A percentile compares a stretch with the other conserved stretches of the same genome.
Conservation (phyloP, 345 rosid species). For the Raphanus sativus region DNA sequence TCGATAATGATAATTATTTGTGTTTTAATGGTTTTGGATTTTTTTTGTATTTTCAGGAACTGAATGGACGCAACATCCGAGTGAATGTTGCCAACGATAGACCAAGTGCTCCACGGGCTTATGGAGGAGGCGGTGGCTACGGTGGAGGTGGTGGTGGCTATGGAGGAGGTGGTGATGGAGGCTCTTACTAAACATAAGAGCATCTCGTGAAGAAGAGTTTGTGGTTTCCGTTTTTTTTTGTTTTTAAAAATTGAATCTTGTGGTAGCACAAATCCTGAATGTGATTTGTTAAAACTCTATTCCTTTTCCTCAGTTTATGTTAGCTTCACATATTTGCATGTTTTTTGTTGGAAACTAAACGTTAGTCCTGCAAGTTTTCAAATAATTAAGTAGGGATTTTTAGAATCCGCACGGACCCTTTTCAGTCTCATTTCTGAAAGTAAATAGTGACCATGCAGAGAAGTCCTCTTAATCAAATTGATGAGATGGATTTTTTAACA, state of each 20-base stretch:
- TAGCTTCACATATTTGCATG: slow-evolving; percentile 3
- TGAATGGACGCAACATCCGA: slow-evolving; percentile 60
- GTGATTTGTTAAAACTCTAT: slow-evolving; percentile 20
- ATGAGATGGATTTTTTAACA: too few species aligned
- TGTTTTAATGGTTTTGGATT: background rate
- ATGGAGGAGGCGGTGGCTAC: slow-evolving; percentile 22
- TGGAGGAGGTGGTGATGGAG: slow-evolving; percentile 18
- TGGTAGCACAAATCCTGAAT: slow-evolving; percentile 25
- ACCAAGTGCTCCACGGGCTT: slow-evolving; percentile 38
- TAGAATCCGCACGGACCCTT: too few species aligned
- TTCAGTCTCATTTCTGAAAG: too few species aligned
- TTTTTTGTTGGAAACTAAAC: too few species aligned
- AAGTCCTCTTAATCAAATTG: too few species aligned
- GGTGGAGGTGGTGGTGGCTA: slow-evolving; percentile 25
- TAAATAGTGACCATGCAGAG: too few species aligned
- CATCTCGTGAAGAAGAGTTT: background rate
- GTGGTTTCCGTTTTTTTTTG: slow-evolving; percentile 16
- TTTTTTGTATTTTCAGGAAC: slow-evolving; percentile 44
- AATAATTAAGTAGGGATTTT: too few species aligned
- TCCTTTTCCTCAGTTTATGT: background rate
- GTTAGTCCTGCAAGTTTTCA: too few species aligned
- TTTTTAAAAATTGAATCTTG: slow-evolving; percentile 10
- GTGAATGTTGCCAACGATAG: slow-evolving; percentile 56
- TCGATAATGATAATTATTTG: background rate
- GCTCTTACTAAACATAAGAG: slow-evolving; percentile 5